Percentiles rank a stretch among this genome's conserved stretches.
phyloP scores from a whole-genome alignment of 73 alveolate species.

The Breviolum minutum region DNA sequence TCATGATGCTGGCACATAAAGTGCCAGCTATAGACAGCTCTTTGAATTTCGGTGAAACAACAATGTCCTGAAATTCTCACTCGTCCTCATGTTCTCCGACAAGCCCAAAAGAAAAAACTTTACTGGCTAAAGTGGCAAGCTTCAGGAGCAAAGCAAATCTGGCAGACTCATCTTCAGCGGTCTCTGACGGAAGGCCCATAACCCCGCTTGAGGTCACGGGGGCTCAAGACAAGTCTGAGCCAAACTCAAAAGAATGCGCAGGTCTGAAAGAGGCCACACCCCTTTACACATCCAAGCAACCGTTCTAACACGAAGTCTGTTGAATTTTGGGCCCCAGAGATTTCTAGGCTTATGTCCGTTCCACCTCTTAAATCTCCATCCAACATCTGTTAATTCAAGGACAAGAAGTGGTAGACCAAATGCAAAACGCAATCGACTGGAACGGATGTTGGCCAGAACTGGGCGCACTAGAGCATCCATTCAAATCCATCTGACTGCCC shows the following conservation, averaged over 20 bases:
- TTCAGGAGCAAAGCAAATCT: conserved; percentile 56
- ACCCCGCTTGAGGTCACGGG: conserved; percentile 9
- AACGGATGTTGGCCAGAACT: neutral
- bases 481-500: neutral
- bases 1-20: neutral
- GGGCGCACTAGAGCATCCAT: conserved; percentile 27
- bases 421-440: no score
- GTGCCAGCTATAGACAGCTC: no score
- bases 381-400: no score
- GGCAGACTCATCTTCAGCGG: conserved; percentile 47
- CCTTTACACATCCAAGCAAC: no score
- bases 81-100: neutral
- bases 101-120: no score
- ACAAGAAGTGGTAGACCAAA: no score
- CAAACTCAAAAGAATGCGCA: neutral
- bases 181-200: conserved; percentile 62
- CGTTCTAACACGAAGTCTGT: no score
- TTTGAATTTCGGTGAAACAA: no score
- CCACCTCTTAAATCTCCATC: no score
- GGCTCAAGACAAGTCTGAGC: neutral
- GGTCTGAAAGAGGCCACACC: no score
- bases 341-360: no score
- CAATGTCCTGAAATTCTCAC: neutral
- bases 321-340: no score
- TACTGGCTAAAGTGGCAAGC: neutral